Conservation (phyloP, 148 eudicot species). For the Gaultheria prostrata region DNA sequence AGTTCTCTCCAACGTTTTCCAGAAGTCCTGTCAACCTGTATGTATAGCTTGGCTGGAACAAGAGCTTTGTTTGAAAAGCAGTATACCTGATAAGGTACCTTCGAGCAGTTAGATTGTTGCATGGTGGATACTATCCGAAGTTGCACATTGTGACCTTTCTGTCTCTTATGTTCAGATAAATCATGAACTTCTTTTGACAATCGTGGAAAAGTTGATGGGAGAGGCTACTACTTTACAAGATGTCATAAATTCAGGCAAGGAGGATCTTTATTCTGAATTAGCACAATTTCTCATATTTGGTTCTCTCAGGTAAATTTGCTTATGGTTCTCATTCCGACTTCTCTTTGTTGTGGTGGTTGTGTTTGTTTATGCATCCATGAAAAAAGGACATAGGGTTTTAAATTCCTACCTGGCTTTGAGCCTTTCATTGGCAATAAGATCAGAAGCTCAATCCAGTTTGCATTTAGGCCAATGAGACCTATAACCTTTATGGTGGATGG, state of each 20-base stretch:
- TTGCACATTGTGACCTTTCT: slow-evolving; percentile 11
- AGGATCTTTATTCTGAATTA: slow-evolving; percentile 76
- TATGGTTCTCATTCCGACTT: not conserved
- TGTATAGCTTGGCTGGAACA: slow-evolving; percentile 74
- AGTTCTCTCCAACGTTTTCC: slow-evolving; percentile 40
- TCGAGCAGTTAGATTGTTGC: slow-evolving; percentile 6
- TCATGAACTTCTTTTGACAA: slow-evolving; percentile 57
- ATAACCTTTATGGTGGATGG: not conserved
- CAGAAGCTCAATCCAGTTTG: not conserved
- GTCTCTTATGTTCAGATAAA: not conserved
- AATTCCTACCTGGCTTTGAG: not conserved
- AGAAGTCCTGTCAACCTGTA: slow-evolving; percentile 57
- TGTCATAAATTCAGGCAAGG: slow-evolving; percentile 68
- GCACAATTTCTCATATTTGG: slow-evolving; percentile 64
- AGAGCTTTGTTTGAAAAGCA: slow-evolving; percentile 51
- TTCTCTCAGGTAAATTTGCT: slow-evolving; percentile 54
- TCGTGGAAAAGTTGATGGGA: slow-evolving; percentile 65
- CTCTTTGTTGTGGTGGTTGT: not conserved
- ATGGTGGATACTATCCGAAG: not conserved
- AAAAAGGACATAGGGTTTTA: not conserved
- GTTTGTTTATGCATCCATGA: not conserved
- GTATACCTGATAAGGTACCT: slow-evolving; percentile 60
- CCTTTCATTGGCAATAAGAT: not conserved
- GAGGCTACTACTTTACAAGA: slow-evolving; percentile 44
- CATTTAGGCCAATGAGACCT: not conserved